Evolutionary conservation across 495 filamentous ascomycete species (phyloP).

Genomic region (Aspergillus indologenus): DNA sequence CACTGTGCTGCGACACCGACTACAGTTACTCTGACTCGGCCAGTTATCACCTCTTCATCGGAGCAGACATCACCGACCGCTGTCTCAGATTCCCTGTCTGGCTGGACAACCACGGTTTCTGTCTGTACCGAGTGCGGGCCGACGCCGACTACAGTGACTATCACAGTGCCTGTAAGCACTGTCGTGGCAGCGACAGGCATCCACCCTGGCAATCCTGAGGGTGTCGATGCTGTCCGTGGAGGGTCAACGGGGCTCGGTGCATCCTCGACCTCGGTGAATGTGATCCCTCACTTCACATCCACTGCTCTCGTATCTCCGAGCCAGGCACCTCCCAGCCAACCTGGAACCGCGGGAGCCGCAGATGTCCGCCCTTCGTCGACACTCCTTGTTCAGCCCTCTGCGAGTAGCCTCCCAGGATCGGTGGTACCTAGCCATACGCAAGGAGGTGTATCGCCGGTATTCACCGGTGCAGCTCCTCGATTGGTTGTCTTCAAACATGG

Average conservation of each 20-base stretch:
- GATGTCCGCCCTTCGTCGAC: constrained; percentile 19
- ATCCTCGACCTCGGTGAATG: background rate
- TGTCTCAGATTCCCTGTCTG: constrained; percentile 24
- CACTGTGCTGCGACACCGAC: constrained; percentile 40
- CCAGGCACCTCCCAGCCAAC: constrained; percentile 2
- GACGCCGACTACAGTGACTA: constrained; percentile 32
- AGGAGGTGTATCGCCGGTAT: constrained; percentile 23
- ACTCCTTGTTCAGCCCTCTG: constrained; percentile 20
- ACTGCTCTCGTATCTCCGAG: constrained; percentile 5
- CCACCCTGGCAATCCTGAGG: constrained; percentile 7
- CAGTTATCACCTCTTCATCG: constrained; percentile 12
- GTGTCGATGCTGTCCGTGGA: constrained; percentile 1
- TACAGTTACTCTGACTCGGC: constrained; percentile 44
- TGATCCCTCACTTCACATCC: background rate
- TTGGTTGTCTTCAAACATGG: constrained; percentile 9
- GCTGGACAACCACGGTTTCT: constrained; percentile 46
- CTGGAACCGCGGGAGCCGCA: constrained; percentile 7
- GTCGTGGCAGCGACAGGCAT: constrained; percentile 9
- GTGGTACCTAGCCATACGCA: constrained; percentile 21
- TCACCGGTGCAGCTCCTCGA: constrained; percentile 26
- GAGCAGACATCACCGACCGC: constrained; percentile 4
- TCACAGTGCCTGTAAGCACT: constrained; percentile 30
- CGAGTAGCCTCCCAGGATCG: constrained; percentile 11
- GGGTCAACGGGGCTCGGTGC: constrained; percentile 2
- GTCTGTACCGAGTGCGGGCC: constrained; percentile 41